These are phyloP conservation scores for Agaricus subrufescens DNA, from an alignment of 768 basidiomycete genomes.

Conservation along the genomic window DNA sequence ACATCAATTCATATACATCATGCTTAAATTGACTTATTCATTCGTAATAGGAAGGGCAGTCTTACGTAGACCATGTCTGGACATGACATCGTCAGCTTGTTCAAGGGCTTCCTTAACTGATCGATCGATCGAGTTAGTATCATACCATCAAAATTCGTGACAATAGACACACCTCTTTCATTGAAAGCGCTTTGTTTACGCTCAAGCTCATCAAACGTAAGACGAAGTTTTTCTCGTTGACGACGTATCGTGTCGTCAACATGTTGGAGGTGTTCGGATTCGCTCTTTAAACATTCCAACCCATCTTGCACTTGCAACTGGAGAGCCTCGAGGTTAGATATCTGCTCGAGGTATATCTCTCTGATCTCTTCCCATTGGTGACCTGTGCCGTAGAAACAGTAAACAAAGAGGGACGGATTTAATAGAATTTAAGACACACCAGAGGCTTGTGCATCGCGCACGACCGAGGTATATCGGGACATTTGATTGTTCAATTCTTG, in stretches of 20 bases:
- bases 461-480: constrained; percentile 38
- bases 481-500: constrained; percentile 55
- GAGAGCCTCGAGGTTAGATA: constrained; percentile 51
- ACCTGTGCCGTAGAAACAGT: constrained; percentile 28
- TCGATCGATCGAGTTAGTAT: neutral
- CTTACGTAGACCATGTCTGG: constrained; percentile 20
- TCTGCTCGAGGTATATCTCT: constrained; percentile 55
- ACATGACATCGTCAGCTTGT: constrained; percentile 33
- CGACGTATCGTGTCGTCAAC: constrained; percentile 37
- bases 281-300: constrained; percentile 35
- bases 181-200: constrained; percentile 35
- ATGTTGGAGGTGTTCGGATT: constrained; percentile 38
- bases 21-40: constrained; percentile 14
- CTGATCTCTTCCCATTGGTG: constrained; percentile 55
- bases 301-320: constrained; percentile 49
- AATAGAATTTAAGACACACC: constrained; percentile 17
- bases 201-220: constrained; percentile 38
- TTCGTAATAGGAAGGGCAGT: constrained; percentile 20
- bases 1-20: neutral
- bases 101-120: constrained; percentile 39
- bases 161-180: constrained; percentile 33
- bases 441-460: constrained; percentile 33
- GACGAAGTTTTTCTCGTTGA: constrained; percentile 33
- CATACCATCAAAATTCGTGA: neutral
- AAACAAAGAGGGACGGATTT: neutral